These are phyloP conservation scores for Geotrichum citri-aurantii DNA, from an alignment of 1,139 yeast species.

Conservation along the genomic window DNA sequence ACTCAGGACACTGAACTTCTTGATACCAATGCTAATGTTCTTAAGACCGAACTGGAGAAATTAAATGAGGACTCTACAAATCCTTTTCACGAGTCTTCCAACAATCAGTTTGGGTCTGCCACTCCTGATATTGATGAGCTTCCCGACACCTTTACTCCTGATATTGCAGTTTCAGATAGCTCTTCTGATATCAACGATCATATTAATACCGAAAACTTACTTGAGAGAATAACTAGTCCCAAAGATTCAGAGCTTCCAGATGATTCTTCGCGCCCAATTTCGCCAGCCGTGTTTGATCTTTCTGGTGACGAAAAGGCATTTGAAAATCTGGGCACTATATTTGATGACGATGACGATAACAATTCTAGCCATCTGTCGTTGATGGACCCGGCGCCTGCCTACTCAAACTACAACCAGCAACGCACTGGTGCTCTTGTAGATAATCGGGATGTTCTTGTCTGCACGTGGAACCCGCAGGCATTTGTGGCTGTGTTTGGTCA, in stretches of 20 bases:
- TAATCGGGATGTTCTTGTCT: neutral
- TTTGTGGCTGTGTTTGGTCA: conserved; percentile 6
- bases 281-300: neutral
- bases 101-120: neutral
- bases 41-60: neutral
- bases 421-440: neutral
- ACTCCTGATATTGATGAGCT: neutral
- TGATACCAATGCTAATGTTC: neutral
- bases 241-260: neutral
- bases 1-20: conserved; percentile 1
- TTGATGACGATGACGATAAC: conserved; percentile 2
- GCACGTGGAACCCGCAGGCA: neutral
- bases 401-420: neutral
- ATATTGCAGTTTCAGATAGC: neutral
- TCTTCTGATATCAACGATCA: neutral
- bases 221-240: neutral
- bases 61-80: neutral
- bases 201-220: neutral
- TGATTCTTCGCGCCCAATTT: neutral
- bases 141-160: neutral
- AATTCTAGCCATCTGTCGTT: neutral
- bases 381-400: conserved; percentile 4
- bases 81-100: neutral
- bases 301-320: neutral
- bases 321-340: conserved; percentile 5